Evolutionary conservation across 2,329 filamentous ascomycete genomes (phyloP).

Genomic region (Nakataea oryzae): DNA sequence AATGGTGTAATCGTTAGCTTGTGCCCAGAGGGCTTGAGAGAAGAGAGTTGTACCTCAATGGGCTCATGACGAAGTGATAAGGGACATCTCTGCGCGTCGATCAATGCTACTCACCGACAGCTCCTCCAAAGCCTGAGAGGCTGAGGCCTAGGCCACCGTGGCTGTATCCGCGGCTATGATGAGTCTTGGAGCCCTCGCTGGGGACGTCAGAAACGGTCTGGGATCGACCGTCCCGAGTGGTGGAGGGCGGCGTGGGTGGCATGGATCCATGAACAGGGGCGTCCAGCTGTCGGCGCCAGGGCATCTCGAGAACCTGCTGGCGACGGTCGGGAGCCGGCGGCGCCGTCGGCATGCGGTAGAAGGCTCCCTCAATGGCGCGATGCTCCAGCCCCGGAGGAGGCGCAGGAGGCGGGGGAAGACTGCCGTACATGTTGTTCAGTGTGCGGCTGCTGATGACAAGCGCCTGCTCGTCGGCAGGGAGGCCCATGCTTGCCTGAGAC

Average conservation of each 20-base stretch:
- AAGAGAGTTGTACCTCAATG: no score
- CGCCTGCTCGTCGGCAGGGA: not conserved
- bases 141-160: not conserved
- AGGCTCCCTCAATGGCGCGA: no score
- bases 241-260: no score
- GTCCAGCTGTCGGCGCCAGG: not conserved
- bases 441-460: not conserved
- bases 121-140: not conserved
- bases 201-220: not conserved
- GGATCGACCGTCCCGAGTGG: no score
- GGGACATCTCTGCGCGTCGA: no score
- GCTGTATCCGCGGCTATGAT: no score
- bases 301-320: not conserved
- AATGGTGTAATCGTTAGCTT: not conserved
- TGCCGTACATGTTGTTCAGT: not conserved
- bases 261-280: no score
- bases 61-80: no score
- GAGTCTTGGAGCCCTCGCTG: no score
- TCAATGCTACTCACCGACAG: not conserved
- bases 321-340: no score
- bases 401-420: not conserved
- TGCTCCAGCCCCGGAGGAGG: no score
- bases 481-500: not conserved
- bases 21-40: no score
- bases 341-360: not conserved